Percentiles rank a stretch among this genome's conserved stretches.
phyloP scores from a whole-genome alignment of 2,329 filamentous ascomycete species.

The Anthostomella pinea region DNA sequence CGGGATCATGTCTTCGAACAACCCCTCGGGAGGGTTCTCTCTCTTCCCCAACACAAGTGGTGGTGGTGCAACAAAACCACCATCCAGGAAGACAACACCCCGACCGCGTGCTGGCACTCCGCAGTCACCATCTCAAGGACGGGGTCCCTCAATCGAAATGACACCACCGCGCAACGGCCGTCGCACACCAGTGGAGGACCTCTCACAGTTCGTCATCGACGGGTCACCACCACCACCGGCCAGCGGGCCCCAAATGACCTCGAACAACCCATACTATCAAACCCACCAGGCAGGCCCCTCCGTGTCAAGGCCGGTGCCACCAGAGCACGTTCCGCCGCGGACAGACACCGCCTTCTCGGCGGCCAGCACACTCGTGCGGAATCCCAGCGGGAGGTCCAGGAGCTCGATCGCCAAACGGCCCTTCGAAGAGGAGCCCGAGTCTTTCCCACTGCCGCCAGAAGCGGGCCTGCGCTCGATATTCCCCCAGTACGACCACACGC shows the following conservation, averaged over 20 bases:
- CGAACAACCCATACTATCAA: slow-evolving; percentile 30
- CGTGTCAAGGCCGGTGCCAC: slow-evolving; percentile 40
- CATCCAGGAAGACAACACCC: slow-evolving; percentile 43
- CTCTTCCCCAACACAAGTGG: slow-evolving; percentile 54
- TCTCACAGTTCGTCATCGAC: slow-evolving; percentile 30
- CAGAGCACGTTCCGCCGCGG: slow-evolving; percentile 42
- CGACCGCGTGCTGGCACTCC: slow-evolving; percentile 27
- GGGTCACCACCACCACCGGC: slow-evolving; percentile 20
- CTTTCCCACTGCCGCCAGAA: slow-evolving; percentile 23
- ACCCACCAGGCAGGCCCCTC: slow-evolving; percentile 20
- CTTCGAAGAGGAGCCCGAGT: slow-evolving; percentile 33
- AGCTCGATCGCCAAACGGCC: slow-evolving; percentile 58
- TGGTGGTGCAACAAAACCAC: slow-evolving; percentile 36
- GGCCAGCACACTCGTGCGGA: slow-evolving; percentile 47
- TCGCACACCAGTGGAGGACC: slow-evolving; percentile 24
- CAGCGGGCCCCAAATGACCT: slow-evolving; percentile 14
- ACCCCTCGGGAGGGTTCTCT: slow-evolving; percentile 49
- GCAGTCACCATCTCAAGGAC: slow-evolving; percentile 24
- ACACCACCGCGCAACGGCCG: slow-evolving; percentile 28
- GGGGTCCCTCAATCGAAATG: slow-evolving; percentile 29
- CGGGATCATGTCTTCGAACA: slow-evolving; percentile 21
- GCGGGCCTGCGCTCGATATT: slow-evolving; percentile 68
- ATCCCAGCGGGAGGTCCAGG: slow-evolving; percentile 48
- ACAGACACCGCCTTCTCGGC: slow-evolving; percentile 52
- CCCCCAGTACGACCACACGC: slow-evolving; percentile 66